Evolutionary conservation across 371 early-diverging fungal species (phyloP), one percentile per base, ranked within the genome.

Genomic region (Haplosporangium sp.): DNA sequence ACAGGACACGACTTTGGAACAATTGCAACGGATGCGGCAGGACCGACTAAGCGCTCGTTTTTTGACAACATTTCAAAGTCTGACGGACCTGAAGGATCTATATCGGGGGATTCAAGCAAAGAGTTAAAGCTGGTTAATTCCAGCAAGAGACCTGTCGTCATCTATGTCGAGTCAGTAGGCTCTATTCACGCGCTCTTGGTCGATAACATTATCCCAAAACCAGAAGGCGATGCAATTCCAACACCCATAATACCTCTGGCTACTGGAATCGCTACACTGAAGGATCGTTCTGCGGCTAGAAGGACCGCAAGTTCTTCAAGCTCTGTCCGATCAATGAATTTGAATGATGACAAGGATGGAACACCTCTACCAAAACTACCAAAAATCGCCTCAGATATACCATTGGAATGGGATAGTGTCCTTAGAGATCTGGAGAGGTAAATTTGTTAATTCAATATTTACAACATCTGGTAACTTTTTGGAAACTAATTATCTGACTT

Each of bases 91-190:
- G 39, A 44, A 44, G 59, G 59, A 38, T 4, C 59, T 35, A 6
- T 38, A 17, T 4, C 40, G n/a, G 38, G 3, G n/a, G 59, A 39
- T 39, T 3, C 20, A 38, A 55, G 40, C 48, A 35, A 55, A 11
- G 73, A 69, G 10, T 50, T 77, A 37, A 73, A 67, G 17, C 11
- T 77, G 20, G 78, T 72, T 15, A 77, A 72, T 39, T 72, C 78
- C 11, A 77, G 78, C 70, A 72, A 63, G 27, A 55, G 70, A 44
- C 73, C 78, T 19, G 73, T 77, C 1, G 56, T 69, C 11, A 77
- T 77, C 45, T 77, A 63, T 63, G 73, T 77, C 4, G 78, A 77
- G 34, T 68, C 78, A 47, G 78, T 77, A 0, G 78, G 78, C 4
- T 73, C 78, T 5, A 58, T 77, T 8, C 78, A 77, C 11, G 73